Base-by-base conservation (phyloP, 805 yeast species). In the Pichia nakasei region DNA sequence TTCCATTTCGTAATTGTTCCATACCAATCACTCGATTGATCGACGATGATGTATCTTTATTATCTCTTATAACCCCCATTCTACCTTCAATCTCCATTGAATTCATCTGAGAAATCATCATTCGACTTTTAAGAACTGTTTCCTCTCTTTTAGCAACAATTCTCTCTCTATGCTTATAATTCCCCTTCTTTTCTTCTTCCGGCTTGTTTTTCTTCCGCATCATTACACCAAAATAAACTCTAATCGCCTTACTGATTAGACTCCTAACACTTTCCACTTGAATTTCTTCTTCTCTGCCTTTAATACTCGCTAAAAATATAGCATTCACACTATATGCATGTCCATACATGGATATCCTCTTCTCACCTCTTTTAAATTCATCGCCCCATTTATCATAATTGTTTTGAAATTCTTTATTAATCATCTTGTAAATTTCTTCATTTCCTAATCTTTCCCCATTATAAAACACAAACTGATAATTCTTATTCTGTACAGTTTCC, bases 391-490 rank as follows among this genome's bases (percentile, higher is more conserved):
- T 20, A 13, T 41, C 46, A 43, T 42, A 48, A 15, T 60, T 29
- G 42, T 50, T 39, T 11, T 36, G 31, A 43, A 67, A 66, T 7
- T 48, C 20, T 29, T 48, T 51, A 40, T 62, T 62, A 12, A 68
- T 48, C 0, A 22, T 39, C 18, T 47, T 51, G 2, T 37, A 22
- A 9, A 66, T 19, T 5, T 42, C 45, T 3, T 42, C 37, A 41
- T 63, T 60, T 0, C 35, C 9, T 17, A 67, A 52, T 11, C 52
- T 58, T 21, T 72, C 59, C 3, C 66, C 66, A 54, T 79, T 76
- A 20, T 74, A 49, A 42, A 65, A 72, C 1, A 76, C 50, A 41
- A 64, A 69, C 50, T 78, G 84, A 44, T 65, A 62, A 1, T 52
- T 47, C 36, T 60, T 67, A 0, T 69, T 54, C 43, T 63, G 64